Conservation (phyloP, 495 filamentous ascomycete genomes). For the Lasiosphaeria ovina region DNA sequence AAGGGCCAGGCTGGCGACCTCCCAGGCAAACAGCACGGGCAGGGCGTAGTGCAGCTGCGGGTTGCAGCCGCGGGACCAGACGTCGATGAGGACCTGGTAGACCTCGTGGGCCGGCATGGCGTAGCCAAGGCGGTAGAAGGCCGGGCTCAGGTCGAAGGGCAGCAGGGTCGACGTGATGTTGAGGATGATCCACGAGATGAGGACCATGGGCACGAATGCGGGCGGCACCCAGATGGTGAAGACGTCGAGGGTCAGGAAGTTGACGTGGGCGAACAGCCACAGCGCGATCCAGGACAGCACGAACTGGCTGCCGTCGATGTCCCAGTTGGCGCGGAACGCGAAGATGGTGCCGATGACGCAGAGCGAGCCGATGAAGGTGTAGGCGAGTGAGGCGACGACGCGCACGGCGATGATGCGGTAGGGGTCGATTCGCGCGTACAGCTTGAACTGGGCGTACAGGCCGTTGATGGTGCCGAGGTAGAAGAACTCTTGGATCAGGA, state of each 20-base stretch:
- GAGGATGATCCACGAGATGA: constrained; percentile 49
- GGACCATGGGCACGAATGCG: constrained; percentile 43
- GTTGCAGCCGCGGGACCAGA: constrained; percentile 52
- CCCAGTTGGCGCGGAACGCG: constrained; percentile 50
- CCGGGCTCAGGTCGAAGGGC: constrained; percentile 47
- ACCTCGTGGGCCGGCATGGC: constrained; percentile 47
- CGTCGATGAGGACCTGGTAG: constrained; percentile 45
- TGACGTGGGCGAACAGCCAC: constrained; percentile 53
- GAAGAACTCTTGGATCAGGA: constrained; percentile 56
- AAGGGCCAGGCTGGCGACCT: constrained; percentile 26
- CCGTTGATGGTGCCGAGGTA: constrained; percentile 45
- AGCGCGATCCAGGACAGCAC: constrained; percentile 45
- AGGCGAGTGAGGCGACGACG: constrained; percentile 37
- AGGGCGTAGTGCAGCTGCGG: constrained; percentile 41
- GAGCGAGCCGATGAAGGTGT: constrained; percentile 47
- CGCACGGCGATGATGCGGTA: constrained; percentile 46
- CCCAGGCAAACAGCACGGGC: constrained; percentile 44
- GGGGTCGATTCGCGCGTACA: constrained; percentile 38
- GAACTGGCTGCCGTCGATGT: constrained; percentile 48
- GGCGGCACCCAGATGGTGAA: constrained; percentile 46
- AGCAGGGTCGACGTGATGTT: constrained; percentile 48
- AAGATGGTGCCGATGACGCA: constrained; percentile 48
- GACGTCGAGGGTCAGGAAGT: constrained; percentile 50
- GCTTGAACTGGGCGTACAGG: constrained; percentile 43
- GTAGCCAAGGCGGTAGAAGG: constrained; percentile 49